Conservation (phyloP, 2,329 filamentous ascomycete species). For the Botrytis paeoniae region DNA sequence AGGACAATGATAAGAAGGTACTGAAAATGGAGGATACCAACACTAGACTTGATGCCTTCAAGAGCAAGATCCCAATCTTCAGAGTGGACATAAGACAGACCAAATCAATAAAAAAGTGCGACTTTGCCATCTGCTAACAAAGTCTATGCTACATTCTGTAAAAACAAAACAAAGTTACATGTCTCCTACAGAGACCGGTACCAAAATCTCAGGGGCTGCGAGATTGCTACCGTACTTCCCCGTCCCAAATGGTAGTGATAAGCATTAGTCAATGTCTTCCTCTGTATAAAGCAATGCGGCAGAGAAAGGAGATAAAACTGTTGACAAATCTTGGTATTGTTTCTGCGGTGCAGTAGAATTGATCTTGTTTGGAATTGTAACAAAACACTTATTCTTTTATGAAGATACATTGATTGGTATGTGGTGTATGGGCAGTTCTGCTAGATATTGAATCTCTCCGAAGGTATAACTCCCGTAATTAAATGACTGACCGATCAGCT, state of each 20-base stretch:
- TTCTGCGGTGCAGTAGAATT: not conserved
- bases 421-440: no score
- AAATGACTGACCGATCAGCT: not conserved
- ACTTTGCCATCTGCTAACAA: not conserved
- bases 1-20: not conserved
- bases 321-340: fast-evolving
- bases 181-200: not conserved
- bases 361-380: no score
- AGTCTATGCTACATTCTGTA: not conserved
- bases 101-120: fast-evolving
- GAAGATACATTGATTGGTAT: no score
- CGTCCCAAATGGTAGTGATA: no score
- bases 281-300: no score
- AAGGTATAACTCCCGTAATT: not conserved
- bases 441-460: no score
- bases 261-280: fast-evolving
- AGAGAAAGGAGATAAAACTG: not conserved
- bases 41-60: not conserved
- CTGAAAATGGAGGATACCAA: not conserved
- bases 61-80: not conserved
- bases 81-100: not conserved
- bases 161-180: not conserved
- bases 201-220: not conserved
- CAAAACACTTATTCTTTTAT: no score
- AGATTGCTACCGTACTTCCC: not conserved